Conservation (phyloP, 768 basidiomycete genomes). For the Collybia mongolica region DNA sequence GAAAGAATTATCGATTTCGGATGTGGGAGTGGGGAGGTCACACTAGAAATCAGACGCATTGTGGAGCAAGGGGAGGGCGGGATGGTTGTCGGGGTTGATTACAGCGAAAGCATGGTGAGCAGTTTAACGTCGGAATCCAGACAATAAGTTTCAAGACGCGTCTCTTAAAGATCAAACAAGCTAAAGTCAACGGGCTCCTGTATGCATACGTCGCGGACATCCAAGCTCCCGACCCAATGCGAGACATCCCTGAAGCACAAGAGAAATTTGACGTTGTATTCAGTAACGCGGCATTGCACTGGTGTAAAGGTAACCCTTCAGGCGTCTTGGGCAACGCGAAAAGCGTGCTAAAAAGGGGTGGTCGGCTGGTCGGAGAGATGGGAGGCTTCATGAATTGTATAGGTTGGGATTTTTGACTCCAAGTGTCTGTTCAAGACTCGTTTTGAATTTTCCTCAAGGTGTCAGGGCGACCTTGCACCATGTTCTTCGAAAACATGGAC, state of each 20-base stretch:
- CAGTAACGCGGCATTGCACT: slow-evolving; percentile 79
- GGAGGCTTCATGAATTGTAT: slow-evolving; percentile 74
- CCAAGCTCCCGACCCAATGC: slow-evolving; percentile 41
- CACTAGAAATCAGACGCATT: slow-evolving; percentile 48
- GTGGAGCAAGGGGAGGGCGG: slow-evolving; percentile 40
- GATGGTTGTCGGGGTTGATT: slow-evolving; percentile 67
- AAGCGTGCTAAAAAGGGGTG: slow-evolving; percentile 63
- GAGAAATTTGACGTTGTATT: slow-evolving; percentile 72
- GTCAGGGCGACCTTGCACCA: slow-evolving; percentile 57
- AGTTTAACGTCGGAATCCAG: not conserved
- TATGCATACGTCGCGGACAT: slow-evolving; percentile 54
- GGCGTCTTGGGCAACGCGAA: slow-evolving; percentile 64
- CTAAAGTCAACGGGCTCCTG: slow-evolving; percentile 43
- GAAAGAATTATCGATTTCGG: slow-evolving; percentile 77
- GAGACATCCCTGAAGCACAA: slow-evolving; percentile 25
- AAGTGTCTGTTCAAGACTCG: not conserved
- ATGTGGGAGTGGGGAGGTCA: slow-evolving; percentile 83
- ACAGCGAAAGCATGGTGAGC: slow-evolving; percentile 70
- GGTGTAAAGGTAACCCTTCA: slow-evolving; percentile 76
- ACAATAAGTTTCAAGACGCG: not conserved
- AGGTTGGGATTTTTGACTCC: slow-evolving; percentile 34
- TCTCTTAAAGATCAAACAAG: slow-evolving; percentile 50
- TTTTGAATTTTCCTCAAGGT: slow-evolving; percentile 35
- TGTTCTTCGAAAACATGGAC: slow-evolving; percentile 48
- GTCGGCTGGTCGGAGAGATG: slow-evolving; percentile 75